phyloP scores from a whole-genome alignment of 257 asterid species.

The Capsicum chinense region DNA sequence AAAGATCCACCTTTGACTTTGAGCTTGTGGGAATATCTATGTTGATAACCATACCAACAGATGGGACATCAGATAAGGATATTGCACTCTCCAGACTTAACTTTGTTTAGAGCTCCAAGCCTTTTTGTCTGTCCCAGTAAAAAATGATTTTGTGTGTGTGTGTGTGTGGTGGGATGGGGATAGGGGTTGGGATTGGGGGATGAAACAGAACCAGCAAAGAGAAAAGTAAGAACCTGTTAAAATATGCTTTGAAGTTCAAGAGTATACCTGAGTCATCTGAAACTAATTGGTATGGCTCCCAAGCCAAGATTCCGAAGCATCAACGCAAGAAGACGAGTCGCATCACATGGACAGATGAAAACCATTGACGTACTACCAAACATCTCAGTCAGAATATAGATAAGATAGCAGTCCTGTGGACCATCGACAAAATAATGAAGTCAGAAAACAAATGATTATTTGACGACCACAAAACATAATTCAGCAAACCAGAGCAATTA shows the following conservation, averaged over 20 bases:
- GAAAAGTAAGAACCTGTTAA: neutral
- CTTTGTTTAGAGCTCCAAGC: constrained; percentile 80
- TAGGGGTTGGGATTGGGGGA: no score
- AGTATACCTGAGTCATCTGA: constrained; percentile 83
- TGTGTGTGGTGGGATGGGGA: neutral
- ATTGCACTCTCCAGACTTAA: constrained; percentile 87
- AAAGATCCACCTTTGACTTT: constrained; percentile 73
- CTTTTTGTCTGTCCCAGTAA: constrained; percentile 61
- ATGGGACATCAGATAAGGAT: constrained; percentile 83
- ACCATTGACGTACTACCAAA: constrained; percentile 81
- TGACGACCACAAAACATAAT: neutral
- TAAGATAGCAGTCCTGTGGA: constrained; percentile 80
- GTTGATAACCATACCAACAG: constrained; percentile 89
- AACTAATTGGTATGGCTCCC: constrained; percentile 86
- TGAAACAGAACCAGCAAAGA: neutral
- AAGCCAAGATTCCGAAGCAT: constrained; percentile 82
- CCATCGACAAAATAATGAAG: neutral
- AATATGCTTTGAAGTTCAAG: constrained; percentile 21
- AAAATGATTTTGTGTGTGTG: neutral
- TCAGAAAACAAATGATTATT: neutral
- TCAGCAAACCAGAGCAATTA: neutral
- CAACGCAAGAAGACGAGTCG: constrained; percentile 68
- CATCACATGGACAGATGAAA: constrained; percentile 85
- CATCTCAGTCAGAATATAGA: constrained; percentile 73
- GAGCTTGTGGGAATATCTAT: constrained; percentile 85